Percentiles rank a stretch among this genome's conserved stretches.
These are phyloP conservation scores for Collybia nuda DNA, from an alignment of 768 basidiomycete genomes.

Conservation along the genomic window DNA sequence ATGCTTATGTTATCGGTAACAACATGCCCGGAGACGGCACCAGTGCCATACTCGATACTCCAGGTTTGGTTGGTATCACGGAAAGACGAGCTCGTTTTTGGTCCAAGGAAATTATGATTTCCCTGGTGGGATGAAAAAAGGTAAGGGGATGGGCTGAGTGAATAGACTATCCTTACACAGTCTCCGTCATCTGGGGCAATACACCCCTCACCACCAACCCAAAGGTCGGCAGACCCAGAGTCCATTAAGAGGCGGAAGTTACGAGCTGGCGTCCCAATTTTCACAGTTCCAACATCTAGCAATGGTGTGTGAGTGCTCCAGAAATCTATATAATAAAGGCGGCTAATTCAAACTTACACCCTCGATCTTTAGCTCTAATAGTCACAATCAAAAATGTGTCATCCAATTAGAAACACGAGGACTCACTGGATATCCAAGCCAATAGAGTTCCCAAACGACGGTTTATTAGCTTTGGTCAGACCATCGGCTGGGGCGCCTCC, in stretches of 20 bases:
- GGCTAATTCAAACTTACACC: conserved; percentile 29
- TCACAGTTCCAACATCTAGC: conserved; percentile 28
- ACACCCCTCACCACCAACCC: conserved; percentile 52
- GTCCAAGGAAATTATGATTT: conserved; percentile 49
- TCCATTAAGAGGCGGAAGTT: conserved; percentile 56
- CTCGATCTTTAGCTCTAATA: conserved; percentile 48
- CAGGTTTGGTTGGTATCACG: conserved; percentile 45
- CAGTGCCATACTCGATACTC: conserved; percentile 52
- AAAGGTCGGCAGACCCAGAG: conserved; percentile 62
- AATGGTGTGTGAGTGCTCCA: background rate
- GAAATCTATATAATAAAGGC: background rate
- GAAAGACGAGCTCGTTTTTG: conserved; percentile 57
- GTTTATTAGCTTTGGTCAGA: conserved; percentile 8
- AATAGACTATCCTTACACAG: conserved; percentile 12
- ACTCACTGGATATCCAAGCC: conserved; percentile 60
- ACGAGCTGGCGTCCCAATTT: conserved; percentile 46
- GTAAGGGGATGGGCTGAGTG: background rate
- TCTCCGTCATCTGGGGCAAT: conserved; percentile 22
- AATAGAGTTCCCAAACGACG: conserved; percentile 34
- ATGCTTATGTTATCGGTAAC: conserved; percentile 57
- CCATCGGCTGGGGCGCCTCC: conserved; percentile 21
- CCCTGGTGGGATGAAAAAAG: conserved; percentile 23
- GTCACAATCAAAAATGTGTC: background rate
- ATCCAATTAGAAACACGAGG: background rate
- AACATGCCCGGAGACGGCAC: conserved; percentile 56